Percentiles rank a stretch among this genome's conserved stretches.
Conservation (phyloP, 2,329 filamentous ascomycete species). For the Teratosphaeria destructans region DNA sequence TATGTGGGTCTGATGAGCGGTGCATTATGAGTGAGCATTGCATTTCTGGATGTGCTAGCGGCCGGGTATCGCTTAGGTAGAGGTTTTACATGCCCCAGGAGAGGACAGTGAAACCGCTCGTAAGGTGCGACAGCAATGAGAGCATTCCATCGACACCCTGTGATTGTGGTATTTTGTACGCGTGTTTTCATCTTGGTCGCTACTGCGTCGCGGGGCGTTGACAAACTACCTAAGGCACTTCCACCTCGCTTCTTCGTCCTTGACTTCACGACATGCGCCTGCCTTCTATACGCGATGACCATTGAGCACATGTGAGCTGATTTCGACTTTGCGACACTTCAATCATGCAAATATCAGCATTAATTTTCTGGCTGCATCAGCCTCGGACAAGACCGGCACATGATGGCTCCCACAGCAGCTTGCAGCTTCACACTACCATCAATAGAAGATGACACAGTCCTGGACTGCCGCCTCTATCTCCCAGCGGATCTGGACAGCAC, state of each 20-base stretch:
- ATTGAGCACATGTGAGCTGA: not conserved
- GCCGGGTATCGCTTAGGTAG: not conserved
- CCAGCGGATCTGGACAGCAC: slow-evolving; percentile 7
- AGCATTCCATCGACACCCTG: not conserved
- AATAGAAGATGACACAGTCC: slow-evolving; percentile 61
- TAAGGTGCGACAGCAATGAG: too few relatives aligned
- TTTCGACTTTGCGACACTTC: not conserved
- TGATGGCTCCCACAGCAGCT: slow-evolving; percentile 1
- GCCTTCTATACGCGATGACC: not conserved
- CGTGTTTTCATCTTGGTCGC: not conserved
- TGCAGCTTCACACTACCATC: slow-evolving; percentile 67
- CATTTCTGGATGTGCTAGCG: not conserved
- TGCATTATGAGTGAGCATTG: not conserved
- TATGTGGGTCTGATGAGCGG: not conserved
- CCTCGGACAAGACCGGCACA: not conserved
- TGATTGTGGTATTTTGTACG: not conserved
- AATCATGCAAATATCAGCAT: not conserved
- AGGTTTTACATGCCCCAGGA: not conserved
- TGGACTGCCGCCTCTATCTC: slow-evolving; percentile 79
- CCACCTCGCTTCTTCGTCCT: not conserved
- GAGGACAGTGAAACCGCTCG: not conserved
- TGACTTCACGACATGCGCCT: not conserved
- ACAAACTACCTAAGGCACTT: not conserved
- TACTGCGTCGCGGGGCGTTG: not conserved
- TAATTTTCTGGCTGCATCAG: not conserved